Percentiles rank a stretch among this genome's conserved stretches.
phyloP scores from a whole-genome alignment of 805 yeast species.

The Barnettozyma salicaria region DNA sequence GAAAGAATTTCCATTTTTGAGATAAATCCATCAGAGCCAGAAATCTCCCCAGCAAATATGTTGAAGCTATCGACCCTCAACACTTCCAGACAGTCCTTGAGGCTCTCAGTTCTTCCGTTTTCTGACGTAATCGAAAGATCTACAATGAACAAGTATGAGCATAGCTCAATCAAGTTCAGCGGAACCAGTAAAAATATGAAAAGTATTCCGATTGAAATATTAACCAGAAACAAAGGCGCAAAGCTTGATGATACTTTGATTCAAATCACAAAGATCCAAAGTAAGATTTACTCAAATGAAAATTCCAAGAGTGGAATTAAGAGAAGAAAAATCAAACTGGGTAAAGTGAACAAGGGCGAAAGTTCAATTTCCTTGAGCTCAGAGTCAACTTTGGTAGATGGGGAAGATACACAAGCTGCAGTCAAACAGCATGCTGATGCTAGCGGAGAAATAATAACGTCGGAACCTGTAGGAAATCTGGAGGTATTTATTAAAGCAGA shows the following conservation, averaged over 20 bases:
- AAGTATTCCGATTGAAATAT: slow-evolving; percentile 20
- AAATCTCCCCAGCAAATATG: slow-evolving; percentile 60
- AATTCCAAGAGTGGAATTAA: slow-evolving; percentile 15
- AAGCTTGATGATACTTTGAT: slow-evolving; percentile 19
- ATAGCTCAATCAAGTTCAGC: slow-evolving; percentile 6
- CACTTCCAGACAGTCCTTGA: slow-evolving; percentile 73
- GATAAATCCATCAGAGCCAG: slow-evolving; percentile 53
- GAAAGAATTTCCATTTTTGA: slow-evolving; percentile 39
- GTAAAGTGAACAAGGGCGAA: slow-evolving; percentile 8
- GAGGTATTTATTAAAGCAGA: not conserved
- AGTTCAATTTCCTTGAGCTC: slow-evolving; percentile 13
- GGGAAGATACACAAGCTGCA: slow-evolving; percentile 1
- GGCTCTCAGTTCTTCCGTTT: slow-evolving; percentile 57
- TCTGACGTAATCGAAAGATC: slow-evolving; percentile 55
- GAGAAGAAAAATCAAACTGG: slow-evolving; percentile 23
- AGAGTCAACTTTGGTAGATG: slow-evolving; percentile 20
- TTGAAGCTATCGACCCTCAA: slow-evolving; percentile 61
- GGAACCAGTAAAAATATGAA: slow-evolving; percentile 15
- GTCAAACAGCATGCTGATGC: no score
- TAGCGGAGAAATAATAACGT: no score
- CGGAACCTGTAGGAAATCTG: not conserved
- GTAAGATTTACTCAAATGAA: slow-evolving; percentile 22
- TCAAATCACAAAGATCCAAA: slow-evolving; percentile 24
- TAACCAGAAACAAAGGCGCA: slow-evolving; percentile 8
- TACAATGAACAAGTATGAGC: slow-evolving; percentile 20